Base-by-base conservation (phyloP, 495 filamentous ascomycete species). In the Penicillium samsonianum region DNA sequence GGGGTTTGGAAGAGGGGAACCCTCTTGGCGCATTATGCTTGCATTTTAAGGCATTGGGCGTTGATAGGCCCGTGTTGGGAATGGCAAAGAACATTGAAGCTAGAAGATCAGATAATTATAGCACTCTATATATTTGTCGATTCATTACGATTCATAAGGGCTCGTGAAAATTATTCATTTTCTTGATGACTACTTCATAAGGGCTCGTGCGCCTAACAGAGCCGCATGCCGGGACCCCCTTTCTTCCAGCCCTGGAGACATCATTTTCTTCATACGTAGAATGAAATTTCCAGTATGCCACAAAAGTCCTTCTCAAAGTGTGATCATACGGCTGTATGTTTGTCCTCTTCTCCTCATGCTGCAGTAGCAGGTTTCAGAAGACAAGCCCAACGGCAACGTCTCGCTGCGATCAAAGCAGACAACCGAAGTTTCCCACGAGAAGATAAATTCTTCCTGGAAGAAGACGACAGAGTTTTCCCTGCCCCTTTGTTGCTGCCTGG, bases 401-500 rank as follows among this genome's bases (percentile, higher is more conserved):
- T 64, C 37, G 48, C 58, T 17, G 61, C 61, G n/a, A 50, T 31
- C 16, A 64, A 41, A 19, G 19, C 53, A 35, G 17, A 57, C 5
- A 53, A 46, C 2, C 26, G 16, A 17, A 14, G 11, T 12, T 50
- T 45, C 17, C 2, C 14, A 47, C 9, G 33, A 25, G 6, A 42
- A 22, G 30, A 12, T 11, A 14, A 30, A 47, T 4, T 20, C 0
- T 25, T 40, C 42, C 43, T 44, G 35, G 17, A 37, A n/a, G 40
- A 50, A 20, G 40, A 60, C 37, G 17, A 43, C 0, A 11, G 33
- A 16, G 50, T 49, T 2, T 89, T 87, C 64, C 86, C 83, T 1
- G 84, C 74, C 0, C 86, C 86, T 0, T 66, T 89, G 12, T 65
- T 88, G 2, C 69, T 90, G 0, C 86, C 86, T 2, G 72, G 71